Evolutionary conservation across 352 stramenopile species (phyloP), one percentile per base, ranked within the genome.

Genomic region (Phytophthora chlamydospora): DNA sequence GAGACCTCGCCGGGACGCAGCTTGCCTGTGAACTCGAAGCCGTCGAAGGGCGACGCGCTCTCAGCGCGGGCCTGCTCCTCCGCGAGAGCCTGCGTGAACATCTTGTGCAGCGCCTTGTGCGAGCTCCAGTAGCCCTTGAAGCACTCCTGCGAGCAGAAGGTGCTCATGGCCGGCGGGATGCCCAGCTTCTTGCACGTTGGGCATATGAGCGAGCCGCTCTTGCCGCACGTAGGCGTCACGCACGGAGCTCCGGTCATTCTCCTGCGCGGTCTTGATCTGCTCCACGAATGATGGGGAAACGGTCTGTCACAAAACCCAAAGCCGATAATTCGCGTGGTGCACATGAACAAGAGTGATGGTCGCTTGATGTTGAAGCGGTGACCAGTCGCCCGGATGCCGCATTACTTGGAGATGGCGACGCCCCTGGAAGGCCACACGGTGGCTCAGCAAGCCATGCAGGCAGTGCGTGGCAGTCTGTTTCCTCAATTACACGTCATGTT

Each of bases 61-160:
- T 64, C 46, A 6, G 42, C 41, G 10, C 39, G 43, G 12, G 46
- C 43, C 50, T 76, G 47, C 35, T 85, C 71, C 32, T 87, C 76
- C 3, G 61, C 72, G 2, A 72, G 19, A 6, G 62, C 67, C 44
- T 72, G 57, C 24, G 97, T 96, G 47, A 97, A 96, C 58, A 98
- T 87, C 57, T 95, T 96, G 85, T 99, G 97, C 42, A 99, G 80
- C 66, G 85, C 76, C 75, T 99, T 99, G 84, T 99, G 97, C 42
- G 83, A 73, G n/a, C 71, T 68, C 85, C 97, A 99, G 76, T 98
- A 97, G 31, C 66, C 67, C 75, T 99, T 99, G 76, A 99, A 99
- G 73, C 97, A 99, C 13, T 91, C 74, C 80, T 99, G 95, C 44
- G 78, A 88, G 80, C 93, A 98, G 76, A 98, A 98, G 27, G 76